Evolutionary conservation across 257 asterid species (phyloP).

Genomic region (Plantago elongata): DNA sequence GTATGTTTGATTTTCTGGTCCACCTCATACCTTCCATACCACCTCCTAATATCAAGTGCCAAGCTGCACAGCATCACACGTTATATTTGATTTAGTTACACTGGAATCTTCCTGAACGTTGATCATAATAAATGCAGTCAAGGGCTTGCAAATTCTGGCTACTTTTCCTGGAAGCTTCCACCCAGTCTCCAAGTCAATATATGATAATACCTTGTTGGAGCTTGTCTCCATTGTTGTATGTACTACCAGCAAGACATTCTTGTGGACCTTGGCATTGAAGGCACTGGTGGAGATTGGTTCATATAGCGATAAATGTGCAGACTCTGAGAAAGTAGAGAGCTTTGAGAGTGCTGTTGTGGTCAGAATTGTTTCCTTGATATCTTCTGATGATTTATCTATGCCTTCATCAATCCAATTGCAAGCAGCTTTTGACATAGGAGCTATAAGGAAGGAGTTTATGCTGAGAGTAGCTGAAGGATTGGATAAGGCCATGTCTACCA

Average conservation of each 20-base stretch:
- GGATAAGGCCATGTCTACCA: slow-evolving; percentile 55
- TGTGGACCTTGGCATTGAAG: slow-evolving; percentile 59
- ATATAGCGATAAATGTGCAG: slow-evolving; percentile 44
- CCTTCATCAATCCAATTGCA: slow-evolving; percentile 58
- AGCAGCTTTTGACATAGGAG: slow-evolving; percentile 69
- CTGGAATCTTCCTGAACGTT: slow-evolving; percentile 18
- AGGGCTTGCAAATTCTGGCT: slow-evolving; percentile 77
- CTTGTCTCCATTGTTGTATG: slow-evolving; percentile 50
- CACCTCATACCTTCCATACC: background rate
- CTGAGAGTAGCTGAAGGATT: slow-evolving; percentile 52
- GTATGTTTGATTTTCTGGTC: slow-evolving; percentile 1
- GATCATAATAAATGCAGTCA: slow-evolving; percentile 47
- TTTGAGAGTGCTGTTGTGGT: slow-evolving; percentile 65
- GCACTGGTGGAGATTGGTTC: slow-evolving; percentile 66
- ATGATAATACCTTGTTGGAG: slow-evolving; percentile 57
- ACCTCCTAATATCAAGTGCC: slow-evolving; percentile 3
- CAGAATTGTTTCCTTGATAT: slow-evolving; percentile 48
- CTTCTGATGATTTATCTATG: slow-evolving; percentile 50
- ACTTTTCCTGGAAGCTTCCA: slow-evolving; percentile 70
- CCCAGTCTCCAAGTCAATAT: slow-evolving; percentile 42
- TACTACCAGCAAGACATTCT: slow-evolving; percentile 41
- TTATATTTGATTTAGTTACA: slow-evolving; percentile 11
- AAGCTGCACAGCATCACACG: slow-evolving; percentile 6
- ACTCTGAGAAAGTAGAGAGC: slow-evolving; percentile 47
- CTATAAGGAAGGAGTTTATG: slow-evolving; percentile 55